Percentiles rank a stretch among this genome's conserved stretches.
Evolutionary conservation across 2,329 filamentous ascomycete species (phyloP).

Genomic region (Diaporthe sp.): DNA sequence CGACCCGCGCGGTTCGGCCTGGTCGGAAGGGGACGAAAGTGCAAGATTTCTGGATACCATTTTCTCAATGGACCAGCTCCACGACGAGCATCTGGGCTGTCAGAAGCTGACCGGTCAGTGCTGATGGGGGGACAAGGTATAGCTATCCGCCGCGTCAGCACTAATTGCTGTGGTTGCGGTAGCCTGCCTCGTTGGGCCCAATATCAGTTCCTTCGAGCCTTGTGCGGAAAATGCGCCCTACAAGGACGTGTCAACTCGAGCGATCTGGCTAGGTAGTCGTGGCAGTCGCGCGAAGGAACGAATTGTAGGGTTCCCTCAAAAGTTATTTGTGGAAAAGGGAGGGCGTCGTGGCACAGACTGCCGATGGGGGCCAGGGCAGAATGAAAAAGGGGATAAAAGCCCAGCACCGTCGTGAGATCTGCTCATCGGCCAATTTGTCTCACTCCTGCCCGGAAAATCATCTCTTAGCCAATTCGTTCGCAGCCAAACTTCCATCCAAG

Average conservation of each 20-base stretch:
- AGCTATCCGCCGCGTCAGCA: background rate
- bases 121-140: background rate
- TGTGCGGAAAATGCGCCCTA: no score
- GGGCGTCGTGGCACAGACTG: background rate
- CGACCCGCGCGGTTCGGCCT: conserved; percentile 14
- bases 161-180: background rate
- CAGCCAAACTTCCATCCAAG: background rate
- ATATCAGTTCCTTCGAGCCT: background rate
- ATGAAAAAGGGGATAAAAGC: background rate
- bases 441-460: background rate
- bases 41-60: background rate
- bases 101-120: background rate
- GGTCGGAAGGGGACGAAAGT: background rate
- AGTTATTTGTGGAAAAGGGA: background rate
- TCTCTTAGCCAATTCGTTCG: background rate
- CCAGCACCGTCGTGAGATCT: background rate
- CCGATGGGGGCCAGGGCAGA: no score
- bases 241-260: background rate
- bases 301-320: background rate
- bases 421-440: background rate
- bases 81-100: background rate
- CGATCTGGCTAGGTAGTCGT: background rate
- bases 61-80: background rate
- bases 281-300: background rate
- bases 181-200: background rate